Evolutionary conservation across 2,329 filamentous ascomycete genomes (phyloP).

Genomic region (Stachybotrys echinatus): DNA sequence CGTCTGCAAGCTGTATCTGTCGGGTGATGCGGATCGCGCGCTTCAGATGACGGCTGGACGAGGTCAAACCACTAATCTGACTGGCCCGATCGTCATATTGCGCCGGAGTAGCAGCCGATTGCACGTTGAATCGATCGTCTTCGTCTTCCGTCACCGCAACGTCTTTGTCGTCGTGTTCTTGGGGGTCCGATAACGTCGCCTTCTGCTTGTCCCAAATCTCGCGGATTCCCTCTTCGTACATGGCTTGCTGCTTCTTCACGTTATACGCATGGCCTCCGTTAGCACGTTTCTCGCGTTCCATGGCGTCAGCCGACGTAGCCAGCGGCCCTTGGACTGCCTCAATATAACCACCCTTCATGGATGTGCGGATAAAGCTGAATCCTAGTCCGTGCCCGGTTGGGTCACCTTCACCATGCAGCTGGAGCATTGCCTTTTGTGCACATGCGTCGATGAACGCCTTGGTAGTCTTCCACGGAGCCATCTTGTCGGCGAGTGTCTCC

Average conservation of each 20-base stretch:
- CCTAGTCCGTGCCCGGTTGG: conserved; percentile 89
- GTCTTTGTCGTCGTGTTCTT: conserved; percentile 62
- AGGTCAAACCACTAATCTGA: conserved; percentile 65
- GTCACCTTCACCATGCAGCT: conserved; percentile 89
- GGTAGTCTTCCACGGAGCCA: conserved; percentile 94
- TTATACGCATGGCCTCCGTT: conserved; percentile 97
- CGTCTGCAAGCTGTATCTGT: conserved; percentile 38
- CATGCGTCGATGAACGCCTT: conserved; percentile 95
- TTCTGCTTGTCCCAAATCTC: conserved; percentile 91
- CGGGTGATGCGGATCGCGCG: conserved; percentile 71
- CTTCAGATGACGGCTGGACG: conserved; percentile 59
- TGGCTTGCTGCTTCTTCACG: conserved; percentile 86
- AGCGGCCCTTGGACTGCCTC: conserved; percentile 68
- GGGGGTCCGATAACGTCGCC: conserved; percentile 65
- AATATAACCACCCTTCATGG: conserved; percentile 95
- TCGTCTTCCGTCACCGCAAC: conserved; percentile 54
- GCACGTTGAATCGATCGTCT: conserved; percentile 65
- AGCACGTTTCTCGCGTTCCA: conserved; percentile 79
- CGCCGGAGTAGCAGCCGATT: conserved; percentile 64
- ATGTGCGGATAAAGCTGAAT: conserved; percentile 95
- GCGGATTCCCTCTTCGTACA: conserved; percentile 86
- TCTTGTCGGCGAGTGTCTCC: conserved; percentile 76
- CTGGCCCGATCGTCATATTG: conserved; percentile 72
- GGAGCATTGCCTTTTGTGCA: conserved; percentile 93
- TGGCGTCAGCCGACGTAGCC: conserved; percentile 72